Percentiles rank a stretch among this genome's conserved stretches.
These are phyloP conservation scores for Fraxinus americana DNA, from an alignment of 257 asterid species.

Conservation along the genomic window DNA sequence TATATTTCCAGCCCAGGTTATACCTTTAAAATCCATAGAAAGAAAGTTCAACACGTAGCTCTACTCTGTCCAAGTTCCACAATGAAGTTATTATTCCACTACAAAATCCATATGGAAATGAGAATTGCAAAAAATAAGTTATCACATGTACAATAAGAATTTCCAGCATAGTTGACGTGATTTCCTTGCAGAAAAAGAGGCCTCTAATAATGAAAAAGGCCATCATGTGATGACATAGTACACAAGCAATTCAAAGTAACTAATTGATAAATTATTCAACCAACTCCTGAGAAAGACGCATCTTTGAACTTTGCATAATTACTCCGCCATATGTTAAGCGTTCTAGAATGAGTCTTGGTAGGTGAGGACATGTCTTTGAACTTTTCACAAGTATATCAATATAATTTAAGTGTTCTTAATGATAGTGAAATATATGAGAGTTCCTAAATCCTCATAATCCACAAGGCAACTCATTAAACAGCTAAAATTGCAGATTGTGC, in stretches of 20 bases:
- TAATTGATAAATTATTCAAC: neutral
- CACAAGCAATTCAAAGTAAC: neutral
- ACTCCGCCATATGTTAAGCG: neutral
- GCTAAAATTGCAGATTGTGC: neutral
- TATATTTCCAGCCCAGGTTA: slow-evolving; percentile 78
- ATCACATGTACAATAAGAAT: neutral
- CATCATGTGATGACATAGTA: neutral
- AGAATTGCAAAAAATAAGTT: neutral
- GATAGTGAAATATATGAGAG: neutral
- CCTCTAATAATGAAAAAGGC: neutral
- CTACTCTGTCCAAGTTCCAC: slow-evolving; percentile 11
- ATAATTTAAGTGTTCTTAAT: no score
- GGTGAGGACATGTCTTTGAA: neutral
- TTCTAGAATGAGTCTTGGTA: neutral
- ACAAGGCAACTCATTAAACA: neutral
- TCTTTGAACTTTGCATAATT: neutral
- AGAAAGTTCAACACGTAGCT: slow-evolving; percentile 9
- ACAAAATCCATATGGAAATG: slow-evolving; percentile 14
- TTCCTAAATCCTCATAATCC: neutral
- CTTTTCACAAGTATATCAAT: neutral
- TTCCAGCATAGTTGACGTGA: neutral
- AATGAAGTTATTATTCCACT: slow-evolving; percentile 23
- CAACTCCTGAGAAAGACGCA: neutral
- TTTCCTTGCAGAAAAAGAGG: neutral
- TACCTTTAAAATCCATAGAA: slow-evolving; percentile 69